Percentiles rank a stretch among this genome's conserved stretches.
These are phyloP conservation scores for Closterium sp. DNA, from an alignment of 139 green algal genomes.

Conservation along the genomic window DNA sequence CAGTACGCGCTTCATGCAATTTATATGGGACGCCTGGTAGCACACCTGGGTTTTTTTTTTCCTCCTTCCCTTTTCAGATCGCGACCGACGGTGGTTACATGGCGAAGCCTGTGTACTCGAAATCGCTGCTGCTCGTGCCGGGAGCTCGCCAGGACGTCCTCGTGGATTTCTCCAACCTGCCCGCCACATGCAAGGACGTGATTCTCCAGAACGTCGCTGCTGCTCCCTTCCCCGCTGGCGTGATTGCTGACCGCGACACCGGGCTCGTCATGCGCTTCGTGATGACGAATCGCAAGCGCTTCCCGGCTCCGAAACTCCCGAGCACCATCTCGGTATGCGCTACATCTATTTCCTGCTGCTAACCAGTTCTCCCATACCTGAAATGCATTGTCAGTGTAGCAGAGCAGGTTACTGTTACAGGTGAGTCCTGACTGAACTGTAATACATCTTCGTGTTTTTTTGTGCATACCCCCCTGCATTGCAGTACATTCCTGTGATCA, in stretches of 20 bases:
- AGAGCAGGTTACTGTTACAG: too few species aligned
- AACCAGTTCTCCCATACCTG: too few species aligned
- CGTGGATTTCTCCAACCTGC: conserved; percentile 18
- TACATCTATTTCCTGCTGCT: too few species aligned
- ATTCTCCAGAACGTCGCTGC: background rate
- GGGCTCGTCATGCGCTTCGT: too few species aligned
- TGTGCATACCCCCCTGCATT: background rate
- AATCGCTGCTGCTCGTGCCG: background rate
- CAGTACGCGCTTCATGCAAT: too few species aligned
- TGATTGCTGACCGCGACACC: background rate
- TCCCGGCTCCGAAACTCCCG: too few species aligned
- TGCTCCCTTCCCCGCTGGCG: conserved; percentile 3
- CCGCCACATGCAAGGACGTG: background rate
- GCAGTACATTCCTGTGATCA: background rate
- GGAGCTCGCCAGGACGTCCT: conserved; percentile 14
- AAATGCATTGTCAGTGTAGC: too few species aligned
- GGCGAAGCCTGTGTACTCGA: background rate
- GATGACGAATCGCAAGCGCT: too few species aligned
- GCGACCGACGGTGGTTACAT: conserved; percentile 25
- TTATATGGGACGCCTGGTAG: too few species aligned
- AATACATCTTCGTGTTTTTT: background rate
- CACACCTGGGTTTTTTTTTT: too few species aligned
- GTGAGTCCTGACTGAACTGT: too few species aligned
- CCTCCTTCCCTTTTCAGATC: conserved; percentile 11
- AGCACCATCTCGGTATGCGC: background rate